Evolutionary conservation across 306 rosid genomes (phyloP), one percentile per base, ranked within the genome.

Genomic region (Heteromeles arbutifolia): DNA sequence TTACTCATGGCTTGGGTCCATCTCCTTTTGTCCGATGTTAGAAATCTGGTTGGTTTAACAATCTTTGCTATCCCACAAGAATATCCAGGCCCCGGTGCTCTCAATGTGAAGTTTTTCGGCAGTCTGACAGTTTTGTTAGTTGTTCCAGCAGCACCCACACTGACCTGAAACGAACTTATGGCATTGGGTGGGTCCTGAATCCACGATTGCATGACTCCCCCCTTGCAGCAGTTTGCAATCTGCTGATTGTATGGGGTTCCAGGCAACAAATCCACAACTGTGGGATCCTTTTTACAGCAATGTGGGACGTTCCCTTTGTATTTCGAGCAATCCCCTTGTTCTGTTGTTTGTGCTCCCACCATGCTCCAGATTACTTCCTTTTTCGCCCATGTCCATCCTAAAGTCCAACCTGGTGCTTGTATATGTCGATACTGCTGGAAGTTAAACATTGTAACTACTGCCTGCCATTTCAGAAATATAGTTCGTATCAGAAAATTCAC

Each of bases 381-480:
- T 75, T 95, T 90, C 0, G 99, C 97, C 99, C 99, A 95, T 67
- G 97, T 87, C 99, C 97, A 95, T 72, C 97, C 96, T 74, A 95
- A 65, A 45, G 89, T 82, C 99, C 97, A 95, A 25, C 99, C 99
- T 0, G 97, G 97, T 2, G 90, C 84, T 86, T 89, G 93, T 69
- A 95, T 95, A 63, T 92, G 99, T 45, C 97, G 97, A 80, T 92
- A 90, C 80, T 89, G 96, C 82, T 95, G 99, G 84, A 95, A 95
- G 88, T 95, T 95, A 83, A 63, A 95, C 88, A 95, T 88, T 56
- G 99, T 90, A 72, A 95, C 99, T 79, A 83, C 85, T 19, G 97
- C 97, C 99, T 90, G 92, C 83, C 83, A 76, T 67, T 66, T 43
- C 78, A 82, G 76, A 28, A 77, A 69, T 4, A 72, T 6, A 68